Evolutionary conservation across 169 alveolate genomes (phyloP).

Genomic region (Plasmodium inui): DNA sequence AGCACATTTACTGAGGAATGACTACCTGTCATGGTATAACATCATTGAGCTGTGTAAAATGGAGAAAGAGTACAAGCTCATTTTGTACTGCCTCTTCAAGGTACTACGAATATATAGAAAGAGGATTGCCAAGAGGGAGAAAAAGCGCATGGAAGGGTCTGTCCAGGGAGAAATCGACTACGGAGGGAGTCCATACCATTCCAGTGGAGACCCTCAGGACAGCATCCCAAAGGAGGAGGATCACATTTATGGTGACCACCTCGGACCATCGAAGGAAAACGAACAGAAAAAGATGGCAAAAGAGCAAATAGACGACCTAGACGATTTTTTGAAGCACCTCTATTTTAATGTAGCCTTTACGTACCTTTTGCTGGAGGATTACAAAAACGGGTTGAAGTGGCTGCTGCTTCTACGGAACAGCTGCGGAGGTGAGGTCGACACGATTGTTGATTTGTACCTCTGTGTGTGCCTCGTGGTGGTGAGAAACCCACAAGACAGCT

Average conservation of each 20-base stretch:
- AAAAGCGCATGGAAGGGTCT: neutral
- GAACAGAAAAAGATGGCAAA: neutral
- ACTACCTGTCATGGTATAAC: conserved; percentile 87
- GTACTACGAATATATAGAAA: conserved; percentile 41
- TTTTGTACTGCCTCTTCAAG: conserved; percentile 52
- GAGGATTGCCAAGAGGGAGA: neutral
- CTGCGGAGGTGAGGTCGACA: neutral
- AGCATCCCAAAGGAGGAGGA: no score
- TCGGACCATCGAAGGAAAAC: neutral
- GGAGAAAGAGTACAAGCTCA: conserved; percentile 27
- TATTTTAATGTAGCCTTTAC: conserved; percentile 71
- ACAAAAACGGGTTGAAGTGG: conserved; percentile 48
- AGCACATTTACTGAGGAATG: conserved; percentile 90
- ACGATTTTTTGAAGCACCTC: conserved; percentile 50
- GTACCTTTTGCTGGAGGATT: conserved; percentile 56
- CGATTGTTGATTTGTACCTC: conserved; percentile 29
- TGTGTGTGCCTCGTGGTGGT: conserved; percentile 17
- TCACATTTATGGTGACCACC: neutral
- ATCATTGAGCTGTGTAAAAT: conserved; percentile 87
- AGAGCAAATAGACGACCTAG: neutral
- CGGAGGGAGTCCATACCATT: neutral
- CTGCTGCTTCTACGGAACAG: conserved; percentile 8
- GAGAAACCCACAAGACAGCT: conserved; percentile 27
- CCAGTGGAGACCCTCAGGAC: no score
- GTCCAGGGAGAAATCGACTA: neutral